Evolutionary conservation across 148 eudicot genomes (phyloP).

Genomic region (Simmondsia chinensis): DNA sequence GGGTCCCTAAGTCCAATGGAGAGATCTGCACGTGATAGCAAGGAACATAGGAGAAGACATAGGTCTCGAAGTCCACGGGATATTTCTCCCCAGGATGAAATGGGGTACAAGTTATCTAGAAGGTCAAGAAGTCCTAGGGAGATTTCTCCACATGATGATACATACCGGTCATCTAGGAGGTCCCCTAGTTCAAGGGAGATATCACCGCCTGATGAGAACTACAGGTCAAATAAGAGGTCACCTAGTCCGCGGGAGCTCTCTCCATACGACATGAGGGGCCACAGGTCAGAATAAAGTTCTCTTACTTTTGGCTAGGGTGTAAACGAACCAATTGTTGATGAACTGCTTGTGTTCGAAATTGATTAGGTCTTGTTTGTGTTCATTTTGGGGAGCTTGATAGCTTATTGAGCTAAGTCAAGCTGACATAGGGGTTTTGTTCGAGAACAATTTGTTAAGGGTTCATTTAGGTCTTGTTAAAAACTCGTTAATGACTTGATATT

Average conservation of each 20-base stretch:
- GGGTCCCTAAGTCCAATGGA: conserved; percentile 43
- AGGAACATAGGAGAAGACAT: conserved; percentile 6
- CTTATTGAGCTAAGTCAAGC: background rate
- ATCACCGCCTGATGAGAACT: conserved; percentile 5
- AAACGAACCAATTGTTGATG: background rate
- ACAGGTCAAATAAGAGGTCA: conserved; percentile 11
- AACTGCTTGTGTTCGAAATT: no score
- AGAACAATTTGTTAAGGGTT: no score
- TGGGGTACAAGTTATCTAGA: conserved; percentile 10
- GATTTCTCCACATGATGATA: conserved; percentile 1
- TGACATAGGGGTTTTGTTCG: no score
- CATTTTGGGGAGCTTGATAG: no score
- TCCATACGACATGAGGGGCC: background rate
- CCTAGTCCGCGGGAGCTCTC: background rate
- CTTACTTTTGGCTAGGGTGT: no score
- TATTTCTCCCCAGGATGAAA: conserved; percentile 3
- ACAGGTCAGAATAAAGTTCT: conserved; percentile 13
- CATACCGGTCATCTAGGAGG: conserved; percentile 5
- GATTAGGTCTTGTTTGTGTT: no score
- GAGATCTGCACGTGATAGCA: conserved; percentile 18
- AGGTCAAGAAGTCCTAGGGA: conserved; percentile 27
- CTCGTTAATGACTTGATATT: no score
- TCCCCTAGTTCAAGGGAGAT: conserved; percentile 15
- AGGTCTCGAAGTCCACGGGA: conserved; percentile 15
- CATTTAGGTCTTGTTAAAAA: no score